Conservation (phyloP, 306 rosid species). For the Glycine tomentella region DNA sequence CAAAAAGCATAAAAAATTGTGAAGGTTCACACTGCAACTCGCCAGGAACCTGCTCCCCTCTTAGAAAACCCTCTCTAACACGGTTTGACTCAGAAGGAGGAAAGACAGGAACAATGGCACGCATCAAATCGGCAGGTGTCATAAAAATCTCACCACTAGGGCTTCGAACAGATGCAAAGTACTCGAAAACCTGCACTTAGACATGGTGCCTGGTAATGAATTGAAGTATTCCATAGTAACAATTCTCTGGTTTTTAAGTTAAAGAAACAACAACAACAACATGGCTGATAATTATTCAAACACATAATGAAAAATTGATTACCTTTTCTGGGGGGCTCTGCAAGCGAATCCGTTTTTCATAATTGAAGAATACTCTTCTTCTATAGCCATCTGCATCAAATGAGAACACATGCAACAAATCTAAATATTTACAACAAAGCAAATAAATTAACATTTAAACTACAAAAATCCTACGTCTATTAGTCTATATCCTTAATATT, state of each 20-base stretch:
- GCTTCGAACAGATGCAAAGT: constrained; percentile 63
- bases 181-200: constrained; percentile 65
- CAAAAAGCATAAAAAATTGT: constrained; percentile 80
- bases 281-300: constrained; percentile 2
- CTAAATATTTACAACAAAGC: not conserved
- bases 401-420: not conserved
- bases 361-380: constrained; percentile 73
- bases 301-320: constrained; percentile 3
- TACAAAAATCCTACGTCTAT: not conserved
- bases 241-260: constrained; percentile 7
- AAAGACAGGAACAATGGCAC: constrained; percentile 78
- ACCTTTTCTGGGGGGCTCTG: constrained; percentile 83
- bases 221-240: not conserved
- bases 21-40: constrained; percentile 66
- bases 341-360: constrained; percentile 72
- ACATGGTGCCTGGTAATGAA: not conserved
- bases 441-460: not conserved
- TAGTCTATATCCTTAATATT: not conserved
- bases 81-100: constrained; percentile 75
- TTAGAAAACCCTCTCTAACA: constrained; percentile 72
- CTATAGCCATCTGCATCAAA: constrained; percentile 62
- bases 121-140: constrained; percentile 79
- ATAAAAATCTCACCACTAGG: constrained; percentile 63
- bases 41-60: constrained; percentile 72
- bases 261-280: not conserved